These are phyloP conservation scores for Volvox reticuliferus DNA, from an alignment of 139 green algal species.

Conservation along the genomic window DNA sequence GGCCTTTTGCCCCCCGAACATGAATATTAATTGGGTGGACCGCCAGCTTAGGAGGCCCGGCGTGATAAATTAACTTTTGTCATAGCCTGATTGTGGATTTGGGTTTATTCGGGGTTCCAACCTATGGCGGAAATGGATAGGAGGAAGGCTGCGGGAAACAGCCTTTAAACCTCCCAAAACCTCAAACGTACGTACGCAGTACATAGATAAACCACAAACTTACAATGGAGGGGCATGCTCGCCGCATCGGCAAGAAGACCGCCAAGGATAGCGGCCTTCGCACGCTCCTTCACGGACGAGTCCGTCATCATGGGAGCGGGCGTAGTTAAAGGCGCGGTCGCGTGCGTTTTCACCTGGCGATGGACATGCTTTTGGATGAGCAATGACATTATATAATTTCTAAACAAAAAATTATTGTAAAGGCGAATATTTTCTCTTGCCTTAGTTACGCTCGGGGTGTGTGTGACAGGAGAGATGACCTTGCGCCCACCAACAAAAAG, in stretches of 20 bases:
- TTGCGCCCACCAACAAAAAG: background rate
- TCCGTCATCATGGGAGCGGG: background rate
- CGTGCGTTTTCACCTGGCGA: background rate
- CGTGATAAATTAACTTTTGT: too few species aligned
- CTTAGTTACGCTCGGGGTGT: background rate
- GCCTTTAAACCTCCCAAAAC: too few species aligned
- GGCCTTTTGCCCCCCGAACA: too few species aligned
- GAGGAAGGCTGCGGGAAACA: too few species aligned
- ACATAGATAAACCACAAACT: background rate
- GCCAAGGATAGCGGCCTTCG: conserved; percentile 48
- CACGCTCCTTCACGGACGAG: conserved; percentile 6
- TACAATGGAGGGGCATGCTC: conserved; percentile 54
- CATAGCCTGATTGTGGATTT: too few species aligned
- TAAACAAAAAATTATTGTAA: background rate
- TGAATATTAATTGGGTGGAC: too few species aligned
- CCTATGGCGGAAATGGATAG: too few species aligned
- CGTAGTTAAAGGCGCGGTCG: background rate
- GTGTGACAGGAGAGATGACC: background rate
- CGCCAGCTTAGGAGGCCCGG: too few species aligned
- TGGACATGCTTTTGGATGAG: background rate
- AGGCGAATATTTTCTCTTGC: background rate
- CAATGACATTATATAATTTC: background rate
- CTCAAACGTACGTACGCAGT: too few species aligned
- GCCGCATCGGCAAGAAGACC: conserved; percentile 50
- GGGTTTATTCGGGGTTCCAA: too few species aligned